These are phyloP conservation scores for Wickerhamiella occidentalis DNA, from an alignment of 805 yeast species.

Conservation along the genomic window DNA sequence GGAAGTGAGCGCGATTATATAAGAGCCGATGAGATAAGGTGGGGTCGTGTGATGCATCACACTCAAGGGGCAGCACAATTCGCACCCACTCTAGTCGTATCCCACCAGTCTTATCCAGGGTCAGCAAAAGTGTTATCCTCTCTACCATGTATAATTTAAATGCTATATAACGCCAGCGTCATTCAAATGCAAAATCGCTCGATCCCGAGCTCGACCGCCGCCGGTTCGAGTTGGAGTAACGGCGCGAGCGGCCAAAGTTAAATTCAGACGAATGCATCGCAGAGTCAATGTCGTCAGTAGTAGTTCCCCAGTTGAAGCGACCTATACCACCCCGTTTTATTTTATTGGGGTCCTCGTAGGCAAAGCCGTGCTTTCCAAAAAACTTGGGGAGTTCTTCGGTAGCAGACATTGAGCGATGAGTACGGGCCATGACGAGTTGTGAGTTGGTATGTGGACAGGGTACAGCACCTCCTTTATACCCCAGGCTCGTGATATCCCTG, in stretches of 20 bases:
- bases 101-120: no score
- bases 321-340: slow-evolving; percentile 81
- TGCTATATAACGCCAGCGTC: slow-evolving; percentile 2
- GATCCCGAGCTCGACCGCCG: slow-evolving; percentile 1
- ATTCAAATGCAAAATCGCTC: slow-evolving; percentile 1
- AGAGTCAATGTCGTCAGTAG: slow-evolving; percentile 56
- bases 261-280: slow-evolving; percentile 48
- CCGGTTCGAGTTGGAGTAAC: slow-evolving; percentile 27
- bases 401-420: slow-evolving; percentile 33
- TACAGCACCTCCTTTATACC: not conserved
- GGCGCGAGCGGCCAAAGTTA: slow-evolving; percentile 27
- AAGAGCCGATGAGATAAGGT: no score
- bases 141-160: no score
- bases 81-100: no score
- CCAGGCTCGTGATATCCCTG: slow-evolving; percentile 6
- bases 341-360: slow-evolving; percentile 57
- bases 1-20: no score
- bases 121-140: no score
- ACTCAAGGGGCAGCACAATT: no score
- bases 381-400: slow-evolving; percentile 47
- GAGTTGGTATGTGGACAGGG: not conserved
- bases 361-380: slow-evolving; percentile 67
- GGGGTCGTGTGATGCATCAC: no score
- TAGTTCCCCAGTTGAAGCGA: slow-evolving; percentile 72
- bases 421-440: slow-evolving; percentile 22